Evolutionary conservation across 805 yeast species (phyloP).

Genomic region (Ogataea salicorniae): DNA sequence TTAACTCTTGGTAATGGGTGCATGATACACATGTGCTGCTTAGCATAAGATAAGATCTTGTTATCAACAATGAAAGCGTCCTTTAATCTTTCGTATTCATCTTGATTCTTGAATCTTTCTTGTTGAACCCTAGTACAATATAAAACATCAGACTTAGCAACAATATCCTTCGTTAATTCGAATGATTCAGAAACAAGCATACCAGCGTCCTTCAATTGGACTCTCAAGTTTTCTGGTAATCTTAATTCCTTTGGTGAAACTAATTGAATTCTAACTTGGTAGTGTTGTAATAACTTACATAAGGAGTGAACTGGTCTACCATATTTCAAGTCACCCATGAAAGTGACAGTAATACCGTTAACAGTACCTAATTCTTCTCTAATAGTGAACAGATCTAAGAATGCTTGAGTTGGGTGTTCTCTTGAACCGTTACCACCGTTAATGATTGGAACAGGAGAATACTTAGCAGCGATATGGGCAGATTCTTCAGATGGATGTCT

Average conservation of each 20-base stretch:
- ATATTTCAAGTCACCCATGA: slow-evolving; percentile 97
- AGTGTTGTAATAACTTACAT: slow-evolving; percentile 82
- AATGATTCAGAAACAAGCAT: slow-evolving; percentile 72
- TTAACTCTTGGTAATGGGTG: slow-evolving; percentile 97
- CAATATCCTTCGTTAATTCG: slow-evolving; percentile 75
- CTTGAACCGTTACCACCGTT: slow-evolving; percentile 98
- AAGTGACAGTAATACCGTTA: slow-evolving; percentile 94
- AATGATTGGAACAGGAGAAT: slow-evolving; percentile 93
- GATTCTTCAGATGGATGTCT: slow-evolving; percentile 94
- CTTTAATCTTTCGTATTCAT: slow-evolving; percentile 81
- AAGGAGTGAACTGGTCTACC: slow-evolving; percentile 99
- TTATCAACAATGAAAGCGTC: slow-evolving; percentile 91
- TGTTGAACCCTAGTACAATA: slow-evolving; percentile 98
- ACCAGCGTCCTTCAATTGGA: slow-evolving; percentile 59
- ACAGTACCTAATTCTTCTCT: slow-evolving; percentile 99
- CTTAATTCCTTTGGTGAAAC: slow-evolving; percentile 86
- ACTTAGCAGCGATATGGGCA: slow-evolving; percentile 92
- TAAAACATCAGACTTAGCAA: slow-evolving; percentile 87
- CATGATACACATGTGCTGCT: slow-evolving; percentile 98
- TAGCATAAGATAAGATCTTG: slow-evolving; percentile 84
- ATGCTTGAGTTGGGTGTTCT: slow-evolving; percentile 99
- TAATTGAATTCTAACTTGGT: slow-evolving; percentile 88
- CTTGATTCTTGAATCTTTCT: slow-evolving; percentile 80
- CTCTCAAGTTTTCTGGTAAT: slow-evolving; percentile 69
- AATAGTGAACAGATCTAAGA: slow-evolving; percentile 93